Evolutionary conservation across 1,284 basidiomycete genomes (phyloP).

Genomic region (Tilletia setariae): DNA sequence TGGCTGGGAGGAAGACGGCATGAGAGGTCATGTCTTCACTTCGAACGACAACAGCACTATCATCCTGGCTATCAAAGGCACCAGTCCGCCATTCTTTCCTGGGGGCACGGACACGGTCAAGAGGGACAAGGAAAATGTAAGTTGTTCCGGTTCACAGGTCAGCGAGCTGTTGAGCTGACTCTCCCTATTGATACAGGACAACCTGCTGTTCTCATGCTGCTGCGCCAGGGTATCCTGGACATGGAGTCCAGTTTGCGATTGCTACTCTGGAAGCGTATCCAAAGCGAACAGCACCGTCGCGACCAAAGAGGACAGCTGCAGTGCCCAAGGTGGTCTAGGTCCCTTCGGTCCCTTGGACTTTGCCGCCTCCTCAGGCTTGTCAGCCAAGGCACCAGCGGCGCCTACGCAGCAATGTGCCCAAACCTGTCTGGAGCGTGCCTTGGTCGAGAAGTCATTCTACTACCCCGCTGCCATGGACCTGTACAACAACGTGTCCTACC

Average conservation of each 20-base stretch:
- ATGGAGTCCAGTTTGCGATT: conserved; percentile 92
- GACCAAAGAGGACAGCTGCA: neutral
- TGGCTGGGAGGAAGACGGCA: conserved; percentile 87
- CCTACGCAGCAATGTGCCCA: conserved; percentile 64
- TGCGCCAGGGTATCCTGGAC: conserved; percentile 90
- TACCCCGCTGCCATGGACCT: conserved; percentile 77
- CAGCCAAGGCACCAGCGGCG: neutral
- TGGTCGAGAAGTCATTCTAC: conserved; percentile 81
- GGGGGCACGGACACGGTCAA: conserved; percentile 73
- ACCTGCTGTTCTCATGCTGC: conserved; percentile 96
- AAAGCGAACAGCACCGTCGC: neutral
- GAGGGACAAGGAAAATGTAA: conserved; percentile 82
- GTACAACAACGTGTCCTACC: conserved; percentile 66
- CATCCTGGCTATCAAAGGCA: conserved; percentile 89
- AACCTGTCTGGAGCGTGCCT: conserved; percentile 73
- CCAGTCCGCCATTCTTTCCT: conserved; percentile 74
- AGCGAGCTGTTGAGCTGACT: neutral
- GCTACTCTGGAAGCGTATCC: conserved; percentile 61
- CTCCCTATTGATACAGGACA: conserved; percentile 62
- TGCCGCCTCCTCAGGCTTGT: neutral
- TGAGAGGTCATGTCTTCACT: conserved; percentile 76
- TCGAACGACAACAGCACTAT: conserved; percentile 69
- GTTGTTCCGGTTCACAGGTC: conserved; percentile 23
- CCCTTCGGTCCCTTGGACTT: neutral
- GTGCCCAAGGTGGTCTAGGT: neutral